Conservation (phyloP, 2,329 filamentous ascomycete genomes). For the Cladosporium sp. region DNA sequence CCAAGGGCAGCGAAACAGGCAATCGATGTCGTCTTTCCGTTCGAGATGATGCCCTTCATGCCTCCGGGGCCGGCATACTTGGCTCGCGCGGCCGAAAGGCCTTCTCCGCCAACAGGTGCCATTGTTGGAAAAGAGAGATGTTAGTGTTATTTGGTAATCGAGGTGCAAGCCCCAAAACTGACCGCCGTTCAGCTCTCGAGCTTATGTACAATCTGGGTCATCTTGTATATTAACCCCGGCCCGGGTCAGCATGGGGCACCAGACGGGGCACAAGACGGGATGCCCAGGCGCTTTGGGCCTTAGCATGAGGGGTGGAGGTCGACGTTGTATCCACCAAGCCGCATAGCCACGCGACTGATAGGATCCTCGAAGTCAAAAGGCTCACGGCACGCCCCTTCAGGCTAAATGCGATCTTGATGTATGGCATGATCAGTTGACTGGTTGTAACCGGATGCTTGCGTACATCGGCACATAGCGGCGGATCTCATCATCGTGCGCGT, state of each 20-base stretch:
- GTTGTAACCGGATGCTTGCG: background rate
- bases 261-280: constrained; percentile 11
- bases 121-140: background rate
- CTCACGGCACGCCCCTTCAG: constrained; percentile 16
- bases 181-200: background rate
- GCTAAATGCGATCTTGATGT: constrained; percentile 16
- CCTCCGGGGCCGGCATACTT: constrained; percentile 30
- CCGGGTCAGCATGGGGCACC: constrained; percentile 15
- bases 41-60: constrained; percentile 29
- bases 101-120: constrained; percentile 18
- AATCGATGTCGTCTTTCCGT: constrained; percentile 31
- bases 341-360: constrained; percentile 17
- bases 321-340: constrained; percentile 8
- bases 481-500: background rate
- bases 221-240: constrained; percentile 13
- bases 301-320: constrained; percentile 20
- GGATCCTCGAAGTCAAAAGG: constrained; percentile 5
- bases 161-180: background rate
- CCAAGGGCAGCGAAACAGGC: constrained; percentile 33
- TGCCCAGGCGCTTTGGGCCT: constrained; percentile 16
- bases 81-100: constrained; percentile 29
- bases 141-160: background rate
- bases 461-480: background rate
- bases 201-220: constrained; percentile 15
- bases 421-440: background rate